Percentiles rank a stretch among this genome's conserved stretches.
These are phyloP conservation scores for Glycine tomentella DNA, from an alignment of 306 rosid genomes.

Conservation along the genomic window DNA sequence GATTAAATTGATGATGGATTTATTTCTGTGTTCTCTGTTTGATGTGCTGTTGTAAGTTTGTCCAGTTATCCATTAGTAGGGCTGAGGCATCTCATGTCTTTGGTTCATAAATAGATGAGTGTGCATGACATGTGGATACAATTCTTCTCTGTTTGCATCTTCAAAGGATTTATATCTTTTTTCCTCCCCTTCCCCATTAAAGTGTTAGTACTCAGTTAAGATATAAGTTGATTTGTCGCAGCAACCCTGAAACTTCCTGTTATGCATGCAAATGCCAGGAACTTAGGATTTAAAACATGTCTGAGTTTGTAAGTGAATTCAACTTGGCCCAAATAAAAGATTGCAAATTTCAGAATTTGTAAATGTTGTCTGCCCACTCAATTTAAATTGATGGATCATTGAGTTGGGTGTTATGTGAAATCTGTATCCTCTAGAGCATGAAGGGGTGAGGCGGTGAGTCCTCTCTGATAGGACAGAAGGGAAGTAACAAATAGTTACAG, in stretches of 20 bases:
- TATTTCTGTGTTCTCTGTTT: constrained; percentile 31
- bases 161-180: constrained; percentile 16
- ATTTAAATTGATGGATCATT: no score
- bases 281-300: constrained; percentile 22
- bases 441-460: no score
- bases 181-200: background rate
- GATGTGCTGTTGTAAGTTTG: constrained; percentile 4
- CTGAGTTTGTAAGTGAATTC: background rate
- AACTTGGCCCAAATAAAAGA: no score
- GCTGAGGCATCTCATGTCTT: constrained; percentile 23
- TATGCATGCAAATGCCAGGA: background rate
- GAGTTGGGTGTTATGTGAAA: no score
- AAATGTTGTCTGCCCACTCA: no score
- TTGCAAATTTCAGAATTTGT: no score
- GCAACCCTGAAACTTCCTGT: background rate
- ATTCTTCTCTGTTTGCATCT: background rate
- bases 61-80: constrained; percentile 1
- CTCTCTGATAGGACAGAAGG: no score
- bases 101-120: constrained; percentile 13
- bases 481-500: no score
- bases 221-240: constrained; percentile 1
- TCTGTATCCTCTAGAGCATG: no score
- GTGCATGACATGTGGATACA: background rate
- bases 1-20: background rate
- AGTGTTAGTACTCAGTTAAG: background rate